A percentile compares a stretch with the other conserved stretches of the same genome.
Evolutionary conservation across 2,329 filamentous ascomycete species (phyloP).

Genomic region (Trichoderma sp.): DNA sequence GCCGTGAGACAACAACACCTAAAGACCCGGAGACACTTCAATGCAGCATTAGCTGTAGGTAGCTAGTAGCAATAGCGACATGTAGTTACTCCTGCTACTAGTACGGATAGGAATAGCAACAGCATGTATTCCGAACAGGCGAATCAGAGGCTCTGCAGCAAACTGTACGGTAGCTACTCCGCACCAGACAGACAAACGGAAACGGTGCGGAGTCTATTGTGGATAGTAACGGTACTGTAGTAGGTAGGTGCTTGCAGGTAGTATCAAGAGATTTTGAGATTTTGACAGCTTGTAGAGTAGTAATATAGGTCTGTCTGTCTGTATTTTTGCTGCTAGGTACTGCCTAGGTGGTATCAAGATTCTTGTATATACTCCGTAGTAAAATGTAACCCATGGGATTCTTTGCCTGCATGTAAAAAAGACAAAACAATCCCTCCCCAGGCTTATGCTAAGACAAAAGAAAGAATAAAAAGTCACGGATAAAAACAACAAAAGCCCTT

Average conservation of each 20-base stretch:
- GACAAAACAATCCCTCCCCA: not conserved
- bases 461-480: not conserved
- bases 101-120: too few species aligned
- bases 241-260: too few species aligned
- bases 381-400: not conserved
- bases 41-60: not conserved
- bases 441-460: not conserved
- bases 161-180: not conserved
- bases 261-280: not conserved
- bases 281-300: not conserved
- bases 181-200: not conserved
- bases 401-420: slow-evolving; percentile 1
- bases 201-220: not conserved
- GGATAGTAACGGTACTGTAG: too few species aligned
- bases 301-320: not conserved
- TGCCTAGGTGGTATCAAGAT: slow-evolving; percentile 2
- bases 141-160: not conserved
- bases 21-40: too few species aligned
- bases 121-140: not conserved
- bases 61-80: not conserved
- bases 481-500: not conserved
- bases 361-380: not conserved
- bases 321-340: slow-evolving; percentile 11
- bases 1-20: not conserved
- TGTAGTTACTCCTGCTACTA: not conserved